A percentile compares a stretch with the other conserved stretches of the same genome.
phyloP scores from a whole-genome alignment of 805 yeast species.

The Metschnikowia lachancei region DNA sequence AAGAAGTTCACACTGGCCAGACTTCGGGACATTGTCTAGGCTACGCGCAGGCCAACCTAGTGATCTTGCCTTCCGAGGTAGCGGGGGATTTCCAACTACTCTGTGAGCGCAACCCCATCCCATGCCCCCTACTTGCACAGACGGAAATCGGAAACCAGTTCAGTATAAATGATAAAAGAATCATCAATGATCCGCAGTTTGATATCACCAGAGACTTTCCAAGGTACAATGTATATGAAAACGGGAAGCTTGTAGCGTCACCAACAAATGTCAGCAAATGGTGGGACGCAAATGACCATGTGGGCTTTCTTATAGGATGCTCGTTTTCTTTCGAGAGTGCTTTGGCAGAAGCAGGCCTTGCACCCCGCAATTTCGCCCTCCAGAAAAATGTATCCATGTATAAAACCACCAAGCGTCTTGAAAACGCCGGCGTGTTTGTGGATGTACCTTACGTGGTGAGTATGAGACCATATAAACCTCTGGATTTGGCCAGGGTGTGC shows the following conservation, averaged over 20 bases:
- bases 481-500: slow-evolving; percentile 29
- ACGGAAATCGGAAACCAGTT: slow-evolving; percentile 27
- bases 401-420: slow-evolving; percentile 10
- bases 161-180: slow-evolving; percentile 2
- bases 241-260: slow-evolving; percentile 26
- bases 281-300: slow-evolving; percentile 31
- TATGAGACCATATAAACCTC: slow-evolving; percentile 38
- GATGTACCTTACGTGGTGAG: slow-evolving; percentile 38
- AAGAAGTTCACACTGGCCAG: slow-evolving; percentile 1
- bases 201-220: slow-evolving; percentile 37
- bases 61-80: slow-evolving; percentile 32
- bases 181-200: slow-evolving; percentile 17
- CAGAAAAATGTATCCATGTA: slow-evolving; percentile 16
- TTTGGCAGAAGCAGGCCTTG: slow-evolving; percentile 27
- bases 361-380: slow-evolving; percentile 24
- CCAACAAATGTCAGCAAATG: slow-evolving; percentile 25
- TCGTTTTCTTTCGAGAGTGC: slow-evolving; percentile 42
- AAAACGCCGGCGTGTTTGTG: slow-evolving; percentile 31
- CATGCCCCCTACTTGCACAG: slow-evolving; percentile 36
- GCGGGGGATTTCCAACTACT: slow-evolving; percentile 34
- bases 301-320: slow-evolving; percentile 45
- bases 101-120: slow-evolving; percentile 38
- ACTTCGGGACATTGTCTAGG: slow-evolving; percentile 24
- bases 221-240: slow-evolving; percentile 31
- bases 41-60: slow-evolving; percentile 38